Conservation (phyloP, 2,329 filamentous ascomycete species). For the Chaetomiaceae sp. region DNA sequence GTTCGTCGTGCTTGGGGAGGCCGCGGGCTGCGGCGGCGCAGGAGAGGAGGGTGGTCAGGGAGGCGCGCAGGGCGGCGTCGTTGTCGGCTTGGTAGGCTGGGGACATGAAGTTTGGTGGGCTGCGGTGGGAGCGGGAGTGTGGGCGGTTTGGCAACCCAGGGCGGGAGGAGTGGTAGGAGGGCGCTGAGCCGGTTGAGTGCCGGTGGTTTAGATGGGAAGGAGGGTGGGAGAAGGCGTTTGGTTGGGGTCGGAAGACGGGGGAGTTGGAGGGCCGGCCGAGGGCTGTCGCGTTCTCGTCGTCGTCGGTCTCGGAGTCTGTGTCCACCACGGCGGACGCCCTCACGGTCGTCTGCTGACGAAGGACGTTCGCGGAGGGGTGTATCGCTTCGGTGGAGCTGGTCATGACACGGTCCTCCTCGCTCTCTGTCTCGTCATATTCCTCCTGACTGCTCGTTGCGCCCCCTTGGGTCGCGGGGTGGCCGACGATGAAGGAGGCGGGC, state of each 20-base stretch:
- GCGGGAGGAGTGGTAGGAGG: constrained; percentile 47
- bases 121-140: constrained; percentile 43
- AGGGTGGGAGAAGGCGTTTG: constrained; percentile 87
- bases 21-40: constrained; percentile 86
- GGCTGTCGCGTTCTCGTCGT: constrained; percentile 77
- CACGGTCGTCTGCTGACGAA: constrained; percentile 35
- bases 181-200: constrained; percentile 47
- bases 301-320: constrained; percentile 41
- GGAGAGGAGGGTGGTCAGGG: constrained; percentile 91
- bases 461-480: constrained; percentile 38
- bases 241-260: constrained; percentile 72
- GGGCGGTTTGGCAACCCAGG: constrained; percentile 47
- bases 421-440: constrained; percentile 91
- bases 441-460: constrained; percentile 72
- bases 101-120: constrained; percentile 60
- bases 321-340: constrained; percentile 34
- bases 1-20: constrained; percentile 60
- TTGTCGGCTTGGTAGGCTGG: constrained; percentile 80
- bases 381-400: constrained; percentile 56
- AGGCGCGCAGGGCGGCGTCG: constrained; percentile 86
- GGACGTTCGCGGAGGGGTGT: constrained; percentile 28
- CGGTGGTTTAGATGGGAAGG: constrained; percentile 50
- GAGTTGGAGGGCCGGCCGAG: constrained; percentile 58
- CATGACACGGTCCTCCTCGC: constrained; percentile 69
- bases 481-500: constrained; percentile 34